Evolutionary conservation across 2,329 filamentous ascomycete genomes (phyloP).

Genomic region (Passalora sequoiae): DNA sequence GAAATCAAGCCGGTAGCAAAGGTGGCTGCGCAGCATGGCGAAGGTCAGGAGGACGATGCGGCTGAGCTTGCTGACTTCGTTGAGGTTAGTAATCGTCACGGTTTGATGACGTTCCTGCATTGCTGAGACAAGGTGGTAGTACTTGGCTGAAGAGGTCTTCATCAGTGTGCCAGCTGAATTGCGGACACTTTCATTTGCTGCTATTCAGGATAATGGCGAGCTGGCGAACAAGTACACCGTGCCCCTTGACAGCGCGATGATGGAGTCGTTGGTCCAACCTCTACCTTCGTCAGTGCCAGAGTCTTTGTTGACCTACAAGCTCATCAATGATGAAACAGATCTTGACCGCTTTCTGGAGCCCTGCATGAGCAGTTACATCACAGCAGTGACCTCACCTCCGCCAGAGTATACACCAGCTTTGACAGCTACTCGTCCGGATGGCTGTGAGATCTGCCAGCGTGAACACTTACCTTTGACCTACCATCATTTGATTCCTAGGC

Average conservation of each 20-base stretch:
- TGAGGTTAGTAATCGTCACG: constrained; percentile 45
- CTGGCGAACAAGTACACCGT: constrained; percentile 51
- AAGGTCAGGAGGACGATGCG: constrained; percentile 39
- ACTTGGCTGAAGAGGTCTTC: constrained; percentile 67
- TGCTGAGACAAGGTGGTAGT: constrained; percentile 48
- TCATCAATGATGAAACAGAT: constrained; percentile 49
- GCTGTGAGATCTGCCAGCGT: constrained; percentile 71
- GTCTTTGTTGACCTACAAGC: constrained; percentile 61
- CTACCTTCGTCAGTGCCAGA: constrained; percentile 60
- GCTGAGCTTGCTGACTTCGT: constrained; percentile 76
- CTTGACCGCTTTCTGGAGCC: constrained; percentile 56
- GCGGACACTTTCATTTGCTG: constrained; percentile 56
- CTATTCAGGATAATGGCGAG: constrained; percentile 45
- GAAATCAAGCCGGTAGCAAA: constrained; percentile 34
- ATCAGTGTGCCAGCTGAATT: constrained; percentile 57
- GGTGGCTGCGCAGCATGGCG: neutral
- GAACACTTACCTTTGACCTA: constrained; percentile 73
- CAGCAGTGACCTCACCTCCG: constrained; percentile 54
- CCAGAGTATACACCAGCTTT: constrained; percentile 51
- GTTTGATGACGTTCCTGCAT: neutral
- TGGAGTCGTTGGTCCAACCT: constrained; percentile 47
- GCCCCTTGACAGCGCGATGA: constrained; percentile 40
- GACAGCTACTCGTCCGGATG: constrained; percentile 46
- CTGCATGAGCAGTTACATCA: constrained; percentile 59
- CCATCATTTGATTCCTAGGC: constrained; percentile 78